Evolutionary conservation across 108 stramenopile genomes (phyloP).

Genomic region (Pseudonitzschia multistriata): DNA sequence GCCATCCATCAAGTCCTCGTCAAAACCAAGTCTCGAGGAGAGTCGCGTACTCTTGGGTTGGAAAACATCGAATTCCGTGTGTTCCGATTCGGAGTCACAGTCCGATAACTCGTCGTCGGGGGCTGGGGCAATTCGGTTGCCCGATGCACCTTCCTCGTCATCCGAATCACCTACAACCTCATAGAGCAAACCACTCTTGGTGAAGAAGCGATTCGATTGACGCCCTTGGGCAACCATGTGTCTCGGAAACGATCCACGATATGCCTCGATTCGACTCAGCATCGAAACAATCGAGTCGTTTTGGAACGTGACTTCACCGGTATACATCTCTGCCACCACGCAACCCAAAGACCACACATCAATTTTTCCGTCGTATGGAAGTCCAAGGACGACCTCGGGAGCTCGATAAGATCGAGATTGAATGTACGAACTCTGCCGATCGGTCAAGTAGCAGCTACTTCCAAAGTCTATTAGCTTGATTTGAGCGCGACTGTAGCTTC

Average conservation of each 20-base stretch:
- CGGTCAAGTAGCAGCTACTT: slow-evolving; percentile 92
- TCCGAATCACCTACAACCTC: slow-evolving; percentile 61
- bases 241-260: slow-evolving; percentile 90
- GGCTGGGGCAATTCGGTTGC: slow-evolving; percentile 15
- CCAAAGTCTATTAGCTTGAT: slow-evolving; percentile 99
- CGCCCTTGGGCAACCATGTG: slow-evolving; percentile 86
- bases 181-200: slow-evolving; percentile 82
- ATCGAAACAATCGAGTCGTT: slow-evolving; percentile 90
- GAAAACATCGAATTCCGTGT: slow-evolving; percentile 55
- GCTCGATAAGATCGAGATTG: slow-evolving; percentile 96
- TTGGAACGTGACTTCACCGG: slow-evolving; percentile 92
- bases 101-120: slow-evolving; percentile 32
- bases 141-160: slow-evolving; percentile 17
- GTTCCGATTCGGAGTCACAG: slow-evolving; percentile 1
- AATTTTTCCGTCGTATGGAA: slow-evolving; percentile 89
- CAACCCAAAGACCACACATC: slow-evolving; percentile 95
- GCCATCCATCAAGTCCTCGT: slow-evolving; percentile 57
- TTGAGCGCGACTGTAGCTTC: slow-evolving; percentile 71
- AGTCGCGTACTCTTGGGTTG: slow-evolving; percentile 78
- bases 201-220: slow-evolving; percentile 88
- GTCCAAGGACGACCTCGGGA: slow-evolving; percentile 96
- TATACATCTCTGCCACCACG: slow-evolving; percentile 95
- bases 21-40: slow-evolving; percentile 68
- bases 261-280: slow-evolving; percentile 94
- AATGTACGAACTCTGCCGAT: slow-evolving; percentile 93